phyloP scores from a whole-genome alignment of 148 eudicot species.

The Spergularia bocconei region DNA sequence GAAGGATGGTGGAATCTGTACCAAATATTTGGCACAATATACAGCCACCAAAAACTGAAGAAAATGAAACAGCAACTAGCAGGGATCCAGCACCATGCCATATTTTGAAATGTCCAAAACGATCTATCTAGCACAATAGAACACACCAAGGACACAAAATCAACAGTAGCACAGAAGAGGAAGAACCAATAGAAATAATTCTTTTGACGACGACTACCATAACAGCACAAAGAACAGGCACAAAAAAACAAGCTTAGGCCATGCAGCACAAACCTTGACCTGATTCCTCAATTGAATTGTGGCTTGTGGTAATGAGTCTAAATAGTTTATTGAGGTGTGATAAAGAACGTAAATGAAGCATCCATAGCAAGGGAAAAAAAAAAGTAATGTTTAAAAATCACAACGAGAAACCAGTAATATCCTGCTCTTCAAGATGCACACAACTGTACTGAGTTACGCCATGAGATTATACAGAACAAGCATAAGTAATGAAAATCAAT shows the following conservation, averaged over 20 bases:
- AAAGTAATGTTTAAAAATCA: too few species aligned
- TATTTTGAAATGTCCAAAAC: slow-evolving; percentile 85
- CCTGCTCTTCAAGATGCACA: too few species aligned
- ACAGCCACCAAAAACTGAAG: slow-evolving; percentile 97
- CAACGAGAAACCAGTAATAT: too few species aligned
- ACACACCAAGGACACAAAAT: slow-evolving; percentile 10
- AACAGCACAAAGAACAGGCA: background rate
- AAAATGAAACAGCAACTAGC: slow-evolving; percentile 87
- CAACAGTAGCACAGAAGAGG: background rate
- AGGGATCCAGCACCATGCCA: slow-evolving; percentile 95
- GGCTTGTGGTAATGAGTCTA: background rate
- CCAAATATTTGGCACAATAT: slow-evolving; percentile 78
- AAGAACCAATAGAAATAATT: background rate
- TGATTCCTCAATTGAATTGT: background rate
- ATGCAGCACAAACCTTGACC: background rate
- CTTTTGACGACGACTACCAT: background rate
- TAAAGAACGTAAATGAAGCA: too few species aligned
- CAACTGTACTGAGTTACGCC: background rate
- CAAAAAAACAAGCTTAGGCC: background rate
- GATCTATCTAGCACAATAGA: slow-evolving; percentile 65
- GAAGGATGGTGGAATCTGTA: slow-evolving; percentile 50
- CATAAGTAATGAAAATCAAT: background rate
- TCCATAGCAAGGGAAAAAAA: too few species aligned
- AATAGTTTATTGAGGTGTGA: too few species aligned
- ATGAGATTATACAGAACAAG: background rate